Evolutionary conservation across 2,329 filamentous ascomycete genomes (phyloP), one percentile per base, ranked within the genome.

Genomic region (Alternaria hordeiaustralica): DNA sequence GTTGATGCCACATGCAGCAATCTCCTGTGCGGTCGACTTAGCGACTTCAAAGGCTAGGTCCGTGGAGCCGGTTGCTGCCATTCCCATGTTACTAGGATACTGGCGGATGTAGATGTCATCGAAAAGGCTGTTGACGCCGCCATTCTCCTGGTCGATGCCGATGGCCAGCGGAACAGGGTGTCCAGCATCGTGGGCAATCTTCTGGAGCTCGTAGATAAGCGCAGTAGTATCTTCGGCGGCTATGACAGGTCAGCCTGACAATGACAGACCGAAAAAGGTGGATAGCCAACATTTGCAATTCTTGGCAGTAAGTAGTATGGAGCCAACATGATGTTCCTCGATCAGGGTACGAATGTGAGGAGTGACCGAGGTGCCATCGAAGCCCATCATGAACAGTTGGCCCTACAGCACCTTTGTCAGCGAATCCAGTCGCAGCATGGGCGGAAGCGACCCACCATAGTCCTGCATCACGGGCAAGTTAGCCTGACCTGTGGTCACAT

Each of bases 91-190:
- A 75, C 94, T 97, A 9, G 96, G 96, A 71, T 97, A 99, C 78
- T 98, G 96, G 69, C 93, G 94, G 71, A 98, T 95, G 78, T 94
- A 96, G 75, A 96, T 93, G 72, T 97, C 94, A 78, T 98, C 95
- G 75, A 96, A 97, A 3, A 98, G 87, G 81, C 93, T 97, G 83
- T 97, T 98, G 79, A 97, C 95, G 4, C 95, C 94, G 68, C 96
- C 96, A 88, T 99, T 98, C 80, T 99, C 96, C 78, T 99, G 96
- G 77, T 98, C 96, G 41, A 98, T 84, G 43, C 92, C 94, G 72
- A 99, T 97, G 58, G 96, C 85, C 18, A 99, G 83, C 3, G 96
- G 96, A 3, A 95, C 90, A 4, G 92, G 91, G 79, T 98, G 95
- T 20, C 95, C 95, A 63, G 95, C 91, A 80, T 96, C 88, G 76